Evolutionary conservation across 345 rosid species (phyloP), one percentile per base, ranked within the genome.

Genomic region (Viola odorata): DNA sequence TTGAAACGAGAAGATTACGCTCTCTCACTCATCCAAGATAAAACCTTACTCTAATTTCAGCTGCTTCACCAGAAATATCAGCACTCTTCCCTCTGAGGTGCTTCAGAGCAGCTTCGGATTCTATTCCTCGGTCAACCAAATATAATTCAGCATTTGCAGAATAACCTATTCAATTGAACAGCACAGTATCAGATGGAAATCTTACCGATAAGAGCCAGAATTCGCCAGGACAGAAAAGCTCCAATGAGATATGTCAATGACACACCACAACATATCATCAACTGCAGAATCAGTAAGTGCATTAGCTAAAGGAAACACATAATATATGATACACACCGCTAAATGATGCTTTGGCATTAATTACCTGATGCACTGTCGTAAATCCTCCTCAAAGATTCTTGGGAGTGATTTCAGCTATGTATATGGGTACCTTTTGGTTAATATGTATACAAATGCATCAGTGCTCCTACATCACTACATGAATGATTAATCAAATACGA

Each of bases 391-490:
- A 75, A 45, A 85, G 63, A 45, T 78, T 67, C 73, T 83, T 86
- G 10, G 96, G 96, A 9, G 98, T 82, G 17, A 91, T 75, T 80
- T 91, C 98, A 55, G 95, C 98, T 61, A 91, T 85, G 73, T 79
- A 91, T 32, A 91, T 54, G 0, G 96, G 96, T 39, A 83, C 90
- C 96, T 91, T 61, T 37, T 23, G 7, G 40, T 53, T 15, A 54
- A 15, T 32, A 14, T 5, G 23, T 45, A 32, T 37, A 6, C 38
- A 61, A 48, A 57, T 11, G 45, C 37, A 50, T 65, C 45, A 67
- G 8, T 45, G 11, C 53, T 17, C 12, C 4, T 32, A 51, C 14
- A 52, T 53, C 8, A 67, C 8, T 4, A 37, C 61, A 44, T 53
- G 60, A 61, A 42, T 23, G 23, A 49, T 50, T 38, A 38, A 53